Evolutionary conservation across 495 filamentous ascomycete species (phyloP), one percentile per base, ranked within the genome.

Genomic region (Hypoxylon rickii): DNA sequence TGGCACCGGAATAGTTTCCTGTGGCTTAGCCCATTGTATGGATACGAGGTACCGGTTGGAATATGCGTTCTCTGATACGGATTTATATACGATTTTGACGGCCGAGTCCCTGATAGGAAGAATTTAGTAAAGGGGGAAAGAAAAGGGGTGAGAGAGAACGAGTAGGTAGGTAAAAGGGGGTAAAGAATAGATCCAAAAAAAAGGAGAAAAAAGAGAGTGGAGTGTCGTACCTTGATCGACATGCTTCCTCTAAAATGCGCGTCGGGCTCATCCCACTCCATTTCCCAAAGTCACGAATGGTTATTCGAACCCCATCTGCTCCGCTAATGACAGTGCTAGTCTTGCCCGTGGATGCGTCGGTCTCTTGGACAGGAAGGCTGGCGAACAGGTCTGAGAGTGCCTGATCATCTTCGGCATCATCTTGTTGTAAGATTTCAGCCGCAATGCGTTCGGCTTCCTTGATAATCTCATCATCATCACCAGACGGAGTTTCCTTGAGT

Each of bases 231-330:
- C 89, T 87, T 51, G 90, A 83, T 59, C 86, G 88, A 67, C 91
- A 96, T 37, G 89, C 83, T 70, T 97, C 94, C 63, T 97, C 90
- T 12, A 98, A 70, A 33, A 89, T 79, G 48, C 85, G 78, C 33
- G 83, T 79, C 15, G 90, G 89, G 56, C 71, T 86, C 11, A 93
- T 68, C 26, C 89, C 88, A 12, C 75, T 82, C 76, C 79, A 85
- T 66, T 89, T 87, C 12, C 91, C 92, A 80, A 98, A 97, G 55
- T 96, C 85, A 44, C 90, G 75, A 44, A 95, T 79, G 2, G 65
- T 80, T 5, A 90, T 72, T 40, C 70, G 81, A 3, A 73, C 55
- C 0, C 79, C 81, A 58, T 83, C 73, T 2, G 73, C 55, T 18
- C 71, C 71, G 22, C 76, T 80, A 58, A 81, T 69, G 0, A 83